Evolutionary conservation across 768 basidiomycete species (phyloP).

Genomic region (Pisolithus marmoratus): DNA sequence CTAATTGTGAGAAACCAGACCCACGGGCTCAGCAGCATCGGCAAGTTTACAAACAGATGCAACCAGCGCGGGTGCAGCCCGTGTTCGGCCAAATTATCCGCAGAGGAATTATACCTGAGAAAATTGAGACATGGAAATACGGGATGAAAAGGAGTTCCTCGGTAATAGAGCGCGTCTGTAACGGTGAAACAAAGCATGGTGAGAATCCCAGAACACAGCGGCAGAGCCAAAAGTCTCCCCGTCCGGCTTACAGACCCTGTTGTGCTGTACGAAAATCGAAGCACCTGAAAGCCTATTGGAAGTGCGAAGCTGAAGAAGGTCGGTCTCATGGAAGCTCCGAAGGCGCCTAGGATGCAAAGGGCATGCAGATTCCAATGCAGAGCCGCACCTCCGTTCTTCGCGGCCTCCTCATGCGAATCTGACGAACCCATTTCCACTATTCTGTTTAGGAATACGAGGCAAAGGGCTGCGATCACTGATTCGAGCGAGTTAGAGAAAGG

Average conservation of each 20-base stretch:
- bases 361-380: constrained; percentile 17
- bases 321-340: constrained; percentile 30
- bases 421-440: constrained; percentile 6
- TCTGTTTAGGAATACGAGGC: constrained; percentile 20
- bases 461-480: constrained; percentile 25
- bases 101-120: constrained; percentile 31
- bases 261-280: constrained; percentile 10
- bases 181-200: constrained; percentile 15
- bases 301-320: constrained; percentile 31
- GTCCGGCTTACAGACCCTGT: constrained; percentile 7
- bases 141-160: constrained; percentile 10
- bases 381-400: not conserved
- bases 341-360: constrained; percentile 21
- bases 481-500: constrained; percentile 38
- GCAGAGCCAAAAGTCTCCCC: constrained; percentile 10
- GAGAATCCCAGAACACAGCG: constrained; percentile 17
- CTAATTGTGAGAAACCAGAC: constrained; percentile 20
- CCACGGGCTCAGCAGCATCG: constrained; percentile 33
- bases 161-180: constrained; percentile 31
- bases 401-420: not conserved
- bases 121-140: constrained; percentile 35
- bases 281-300: constrained; percentile 25
- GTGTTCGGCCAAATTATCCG: constrained; percentile 33
- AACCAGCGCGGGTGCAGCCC: constrained; percentile 38
- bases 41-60: constrained; percentile 34